Evolutionary conservation across 208 protist genomes (phyloP).

Genomic region (Crithidia acanthocephali): DNA sequence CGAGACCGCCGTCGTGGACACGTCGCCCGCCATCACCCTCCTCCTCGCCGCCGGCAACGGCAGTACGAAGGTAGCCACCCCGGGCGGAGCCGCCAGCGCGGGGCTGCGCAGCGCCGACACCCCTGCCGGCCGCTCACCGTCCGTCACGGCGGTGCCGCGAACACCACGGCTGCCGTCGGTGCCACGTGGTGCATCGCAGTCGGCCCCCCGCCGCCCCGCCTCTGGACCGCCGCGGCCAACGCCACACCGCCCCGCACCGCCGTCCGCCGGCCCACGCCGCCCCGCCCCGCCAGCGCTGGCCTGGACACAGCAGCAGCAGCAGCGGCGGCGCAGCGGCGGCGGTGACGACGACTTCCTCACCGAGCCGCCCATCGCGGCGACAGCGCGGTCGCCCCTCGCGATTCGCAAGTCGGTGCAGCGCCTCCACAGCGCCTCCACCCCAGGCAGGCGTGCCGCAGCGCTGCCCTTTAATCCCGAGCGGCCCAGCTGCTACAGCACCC

Average conservation of each 20-base stretch:
- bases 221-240: conserved; percentile 11
- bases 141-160: not conserved
- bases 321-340: conserved; percentile 1
- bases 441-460: not conserved
- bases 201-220: conserved; percentile 13
- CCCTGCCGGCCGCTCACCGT: not conserved
- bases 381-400: conserved; percentile 9
- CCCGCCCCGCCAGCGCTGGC: not conserved
- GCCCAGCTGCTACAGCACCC: conserved; percentile 38
- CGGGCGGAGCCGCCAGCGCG: not conserved
- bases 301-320: conserved; percentile 8
- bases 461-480: conserved; percentile 11
- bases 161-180: conserved; percentile 19
- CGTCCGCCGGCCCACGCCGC: not conserved
- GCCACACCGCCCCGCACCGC: conserved; percentile 2
- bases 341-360: not conserved
- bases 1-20: conserved; percentile 19
- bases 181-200: conserved; percentile 3
- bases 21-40: conserved; percentile 27
- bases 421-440: not conserved
- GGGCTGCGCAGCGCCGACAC: not conserved
- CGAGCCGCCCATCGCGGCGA: not conserved
- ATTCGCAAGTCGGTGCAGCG: conserved; percentile 5
- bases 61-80: not conserved
- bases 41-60: conserved; percentile 20